Conservation (phyloP, 1,284 basidiomycete genomes). For the Ceratobasidium sp. region DNA sequence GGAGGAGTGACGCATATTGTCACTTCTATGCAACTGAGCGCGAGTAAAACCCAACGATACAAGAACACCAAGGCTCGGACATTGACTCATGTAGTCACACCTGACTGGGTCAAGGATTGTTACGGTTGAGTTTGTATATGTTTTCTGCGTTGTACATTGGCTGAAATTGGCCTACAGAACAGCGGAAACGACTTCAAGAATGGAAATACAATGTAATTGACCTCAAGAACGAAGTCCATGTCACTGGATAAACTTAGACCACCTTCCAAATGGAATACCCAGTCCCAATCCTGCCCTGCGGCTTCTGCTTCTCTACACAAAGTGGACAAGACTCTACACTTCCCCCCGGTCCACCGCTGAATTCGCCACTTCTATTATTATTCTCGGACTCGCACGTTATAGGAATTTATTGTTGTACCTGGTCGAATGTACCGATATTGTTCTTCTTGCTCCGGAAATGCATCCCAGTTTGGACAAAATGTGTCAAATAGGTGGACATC, state of each 20-base stretch:
- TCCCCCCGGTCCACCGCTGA: not conserved
- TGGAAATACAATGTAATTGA: conserved; percentile 47
- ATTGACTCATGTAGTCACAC: conserved; percentile 46
- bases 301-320: not conserved
- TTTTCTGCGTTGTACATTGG: not conserved
- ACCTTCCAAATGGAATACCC: conserved; percentile 20
- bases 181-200: conserved; percentile 47
- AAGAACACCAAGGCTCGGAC: conserved; percentile 40
- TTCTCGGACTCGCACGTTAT: conserved; percentile 22
- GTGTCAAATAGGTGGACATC: conserved; percentile 6
- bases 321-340: not conserved
- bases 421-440: conserved; percentile 13
- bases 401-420: conserved; percentile 34
- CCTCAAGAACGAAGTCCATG: conserved; percentile 34
- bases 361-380: conserved; percentile 27
- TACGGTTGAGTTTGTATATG: conserved; percentile 7
- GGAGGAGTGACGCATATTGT: conserved; percentile 46
- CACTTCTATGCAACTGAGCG: conserved; percentile 47
- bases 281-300: not conserved
- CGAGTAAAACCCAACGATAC: conserved; percentile 45
- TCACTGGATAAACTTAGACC: conserved; percentile 31
- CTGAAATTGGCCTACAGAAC: conserved; percentile 21
- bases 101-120: conserved; percentile 47
- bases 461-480: not conserved
- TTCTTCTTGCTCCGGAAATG: conserved; percentile 35